Base-by-base conservation (phyloP, 768 basidiomycete genomes). In the Rhodosporidiobolus sp. region DNA sequence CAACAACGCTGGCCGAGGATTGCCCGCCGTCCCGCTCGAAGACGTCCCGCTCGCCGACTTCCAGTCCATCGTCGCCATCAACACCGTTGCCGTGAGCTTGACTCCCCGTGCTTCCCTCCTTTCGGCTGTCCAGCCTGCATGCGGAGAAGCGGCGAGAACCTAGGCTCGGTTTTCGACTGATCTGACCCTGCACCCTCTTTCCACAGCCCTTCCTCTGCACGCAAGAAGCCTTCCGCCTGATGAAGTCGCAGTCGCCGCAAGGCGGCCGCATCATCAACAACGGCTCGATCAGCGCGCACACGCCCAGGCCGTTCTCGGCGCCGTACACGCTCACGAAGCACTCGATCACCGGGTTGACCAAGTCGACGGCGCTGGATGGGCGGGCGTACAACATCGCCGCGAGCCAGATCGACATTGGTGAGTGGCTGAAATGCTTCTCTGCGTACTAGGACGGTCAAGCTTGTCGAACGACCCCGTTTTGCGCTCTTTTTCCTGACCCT, bases 361-460 rank as follows among this genome's bases (percentile, higher is more conserved):
- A 89, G 80, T 86, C 84, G 53, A 89, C 88, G 9, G 85, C 87
- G 3, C 86, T 94, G 32, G 91, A 93, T 77, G 92, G 91, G 0
- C 83, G 91, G 12, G 82, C 84, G 43, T 86, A 86, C 80, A 84
- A 87, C 77, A 92, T 94, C 65, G 86, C 90, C 7, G 87, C 86
- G 77, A 89, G 89, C 3, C 90, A 93, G 78, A 86, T 93, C 59
- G 91, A 93, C 79, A 90, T 93, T 58, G 91, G 90, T 87, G 57
- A 38, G 79, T 58, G 26, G 11, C 30, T 24, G 9, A 52, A 22
- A 0, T 9, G 34, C 16, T 46, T 34, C n/a, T 28, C 45, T 48
- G 8, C n/a, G 49, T 67, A 32, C 30, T 22, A n/a, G n/a, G n/a
- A n/a, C n/a, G n/a, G n/a, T n/a, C n/a, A n/a, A n/a, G n/a, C n/a